These are phyloP conservation scores for Corinectria fuckeliana DNA, from an alignment of 2,329 filamentous ascomycete species.

Conservation along the genomic window DNA sequence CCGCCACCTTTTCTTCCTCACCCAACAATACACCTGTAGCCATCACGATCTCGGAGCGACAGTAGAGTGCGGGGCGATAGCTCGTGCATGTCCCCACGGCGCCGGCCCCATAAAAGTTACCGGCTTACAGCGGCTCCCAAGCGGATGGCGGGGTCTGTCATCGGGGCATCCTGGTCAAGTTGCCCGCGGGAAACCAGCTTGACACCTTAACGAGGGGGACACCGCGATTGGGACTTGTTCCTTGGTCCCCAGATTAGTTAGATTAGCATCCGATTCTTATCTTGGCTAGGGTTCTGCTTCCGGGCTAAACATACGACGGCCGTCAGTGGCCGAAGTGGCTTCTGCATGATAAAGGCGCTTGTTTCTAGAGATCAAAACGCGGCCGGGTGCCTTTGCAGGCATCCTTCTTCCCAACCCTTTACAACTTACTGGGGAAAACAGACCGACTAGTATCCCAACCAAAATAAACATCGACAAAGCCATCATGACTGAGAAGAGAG, in stretches of 20 bases:
- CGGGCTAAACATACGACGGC: not conserved
- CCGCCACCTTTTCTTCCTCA: not conserved
- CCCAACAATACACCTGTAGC: not conserved
- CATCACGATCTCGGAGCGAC: not conserved
- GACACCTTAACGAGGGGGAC: not conserved
- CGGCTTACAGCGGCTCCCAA: not conserved
- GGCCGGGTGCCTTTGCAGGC: not conserved
- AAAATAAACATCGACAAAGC: not conserved
- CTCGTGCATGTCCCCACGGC: slow-evolving; percentile 1
- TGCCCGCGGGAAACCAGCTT: slow-evolving; percentile 8
- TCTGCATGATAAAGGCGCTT: slow-evolving; percentile 3
- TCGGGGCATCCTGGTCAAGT: slow-evolving; percentile 1
- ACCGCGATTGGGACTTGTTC: not conserved
- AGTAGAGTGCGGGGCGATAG: slow-evolving; percentile 2
- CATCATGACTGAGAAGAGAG: slow-evolving; percentile 8
- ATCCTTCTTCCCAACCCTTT: not conserved
- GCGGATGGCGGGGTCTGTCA: not conserved
- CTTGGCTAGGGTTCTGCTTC: not conserved
- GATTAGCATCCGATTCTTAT: not conserved
- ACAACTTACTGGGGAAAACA: not conserved
- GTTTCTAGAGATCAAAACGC: not conserved
- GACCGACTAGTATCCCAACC: not conserved
- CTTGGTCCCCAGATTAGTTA: not conserved
- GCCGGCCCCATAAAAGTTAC: slow-evolving; percentile 7
- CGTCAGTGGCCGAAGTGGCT: slow-evolving; percentile 9